Conservation (phyloP, 2,329 filamentous ascomycete species). For the Coniochaeta prunicola region DNA sequence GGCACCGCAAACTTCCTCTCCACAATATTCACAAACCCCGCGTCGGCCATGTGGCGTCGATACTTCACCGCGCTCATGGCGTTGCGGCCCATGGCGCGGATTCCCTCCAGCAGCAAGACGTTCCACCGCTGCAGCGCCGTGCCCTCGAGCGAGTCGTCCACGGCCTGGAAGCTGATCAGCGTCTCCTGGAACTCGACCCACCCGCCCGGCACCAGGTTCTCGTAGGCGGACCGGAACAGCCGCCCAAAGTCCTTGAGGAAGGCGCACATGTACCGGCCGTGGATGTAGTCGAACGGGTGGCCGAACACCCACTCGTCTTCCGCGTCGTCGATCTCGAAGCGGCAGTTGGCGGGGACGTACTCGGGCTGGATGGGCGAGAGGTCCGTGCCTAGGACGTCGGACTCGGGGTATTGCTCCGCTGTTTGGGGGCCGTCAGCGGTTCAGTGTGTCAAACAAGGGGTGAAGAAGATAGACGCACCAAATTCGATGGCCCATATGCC, state of each 20-base stretch:
- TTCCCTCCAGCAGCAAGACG: slow-evolving; percentile 8
- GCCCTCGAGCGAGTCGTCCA: slow-evolving; percentile 9
- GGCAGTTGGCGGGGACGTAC: slow-evolving; percentile 23
- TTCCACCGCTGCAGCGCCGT: slow-evolving; percentile 12
- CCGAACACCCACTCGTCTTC: slow-evolving; percentile 28
- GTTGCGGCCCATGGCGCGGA: background rate
- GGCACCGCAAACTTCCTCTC: slow-evolving; percentile 11
- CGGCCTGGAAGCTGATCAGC: slow-evolving; percentile 7
- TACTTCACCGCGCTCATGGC: slow-evolving; percentile 5
- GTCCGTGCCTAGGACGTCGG: background rate
- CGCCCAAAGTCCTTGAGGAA: slow-evolving; percentile 14
- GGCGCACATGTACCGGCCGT: slow-evolving; percentile 12
- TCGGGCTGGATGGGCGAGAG: background rate
- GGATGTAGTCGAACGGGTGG: slow-evolving; percentile 17
- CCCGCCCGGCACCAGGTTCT: slow-evolving; percentile 16
- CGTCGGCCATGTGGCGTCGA: slow-evolving; percentile 9
- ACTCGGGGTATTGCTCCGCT: background rate
- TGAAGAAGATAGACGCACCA: background rate
- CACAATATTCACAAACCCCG: slow-evolving; percentile 13
- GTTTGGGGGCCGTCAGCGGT: background rate
- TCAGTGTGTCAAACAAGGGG: background rate
- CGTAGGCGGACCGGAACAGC: slow-evolving; percentile 12
- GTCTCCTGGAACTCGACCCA: slow-evolving; percentile 16
- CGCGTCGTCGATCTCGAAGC: slow-evolving; percentile 54
- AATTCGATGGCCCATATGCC: slow-evolving; percentile 19